phyloP scores from a whole-genome alignment of 163 green algal genomes.

The Smithsoniella earleae region DNA sequence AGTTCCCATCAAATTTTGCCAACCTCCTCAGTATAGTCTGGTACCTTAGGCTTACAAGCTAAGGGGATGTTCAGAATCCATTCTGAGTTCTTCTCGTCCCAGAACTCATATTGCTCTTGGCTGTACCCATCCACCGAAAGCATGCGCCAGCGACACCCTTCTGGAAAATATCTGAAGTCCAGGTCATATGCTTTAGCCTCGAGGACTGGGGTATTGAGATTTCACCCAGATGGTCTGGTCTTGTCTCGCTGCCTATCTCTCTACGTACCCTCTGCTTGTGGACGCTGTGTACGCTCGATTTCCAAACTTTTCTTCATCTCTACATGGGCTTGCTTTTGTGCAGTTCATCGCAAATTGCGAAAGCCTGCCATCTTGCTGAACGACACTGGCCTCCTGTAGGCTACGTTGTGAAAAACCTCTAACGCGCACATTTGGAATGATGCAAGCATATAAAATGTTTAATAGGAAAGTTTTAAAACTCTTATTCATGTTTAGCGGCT shows the following conservation, averaged over 20 bases:
- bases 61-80: constrained; percentile 49
- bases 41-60: constrained; percentile 45
- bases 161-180: constrained; percentile 15
- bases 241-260: no score
- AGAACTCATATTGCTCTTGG: constrained; percentile 61
- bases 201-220: not conserved
- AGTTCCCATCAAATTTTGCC: constrained; percentile 36
- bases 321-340: not conserved
- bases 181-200: not conserved
- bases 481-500: no score
- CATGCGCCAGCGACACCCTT: constrained; percentile 7
- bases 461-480: no score
- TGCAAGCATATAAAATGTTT: no score
- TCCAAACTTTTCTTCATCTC: not conserved
- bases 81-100: constrained; percentile 36
- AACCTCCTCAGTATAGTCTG: not conserved
- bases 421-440: no score
- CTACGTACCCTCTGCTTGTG: not conserved
- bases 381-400: no score
- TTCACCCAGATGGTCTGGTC: no score
- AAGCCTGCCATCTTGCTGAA: no score
- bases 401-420: no score
- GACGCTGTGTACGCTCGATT: not conserved
- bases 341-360: no score
- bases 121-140: constrained; percentile 38